phyloP scores from a whole-genome alignment of 73 alveolate genomes.

The Diophrys sp. region DNA sequence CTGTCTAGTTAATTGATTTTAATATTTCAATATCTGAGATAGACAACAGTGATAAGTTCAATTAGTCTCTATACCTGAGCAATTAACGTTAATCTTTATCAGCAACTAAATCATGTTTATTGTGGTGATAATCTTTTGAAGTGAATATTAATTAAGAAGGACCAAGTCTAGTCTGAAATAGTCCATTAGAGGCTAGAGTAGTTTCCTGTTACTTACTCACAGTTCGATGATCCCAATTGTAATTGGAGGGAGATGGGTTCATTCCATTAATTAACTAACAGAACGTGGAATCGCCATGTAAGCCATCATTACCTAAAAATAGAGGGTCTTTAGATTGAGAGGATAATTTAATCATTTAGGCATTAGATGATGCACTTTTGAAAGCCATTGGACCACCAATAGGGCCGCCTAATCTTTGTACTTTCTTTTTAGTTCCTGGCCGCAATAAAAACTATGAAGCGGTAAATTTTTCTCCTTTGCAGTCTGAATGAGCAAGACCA shows the following conservation, averaged over 20 bases:
- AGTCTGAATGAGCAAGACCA: not conserved
- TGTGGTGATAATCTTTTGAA: not conserved
- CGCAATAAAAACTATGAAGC: not conserved
- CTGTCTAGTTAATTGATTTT: not conserved
- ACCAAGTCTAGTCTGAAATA: not conserved
- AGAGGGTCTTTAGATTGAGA: not conserved
- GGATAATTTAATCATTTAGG: not conserved
- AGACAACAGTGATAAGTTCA: not conserved
- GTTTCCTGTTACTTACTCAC: no score
- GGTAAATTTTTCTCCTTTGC: not conserved
- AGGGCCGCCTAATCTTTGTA: not conserved
- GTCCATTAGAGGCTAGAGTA: not conserved
- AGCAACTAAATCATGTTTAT: not conserved
- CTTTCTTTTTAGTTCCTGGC: not conserved
- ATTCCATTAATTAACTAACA: not conserved
- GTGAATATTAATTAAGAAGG: not conserved
- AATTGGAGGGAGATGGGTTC: no score
- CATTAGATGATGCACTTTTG: not conserved
- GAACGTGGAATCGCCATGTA: not conserved
- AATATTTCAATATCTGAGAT: not conserved
- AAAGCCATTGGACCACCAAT: not conserved
- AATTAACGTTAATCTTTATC: not conserved
- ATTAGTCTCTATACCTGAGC: not conserved
- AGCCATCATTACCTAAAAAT: not conserved
- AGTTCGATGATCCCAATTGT: no score